Conservation (phyloP, 169 alveolate genomes). For the Cryptosporidium viatorum region DNA sequence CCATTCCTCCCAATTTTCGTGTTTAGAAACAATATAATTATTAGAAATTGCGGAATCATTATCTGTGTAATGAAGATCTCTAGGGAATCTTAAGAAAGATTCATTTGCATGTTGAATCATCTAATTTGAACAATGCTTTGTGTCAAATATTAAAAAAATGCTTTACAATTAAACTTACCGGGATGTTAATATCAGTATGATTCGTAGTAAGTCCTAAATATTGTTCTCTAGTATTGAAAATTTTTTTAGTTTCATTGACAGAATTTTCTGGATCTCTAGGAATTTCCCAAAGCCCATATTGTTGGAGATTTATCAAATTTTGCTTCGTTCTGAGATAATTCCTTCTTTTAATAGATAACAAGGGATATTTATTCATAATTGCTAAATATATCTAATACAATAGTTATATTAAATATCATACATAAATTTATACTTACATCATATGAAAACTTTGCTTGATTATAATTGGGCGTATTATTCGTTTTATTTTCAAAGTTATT, state of each 20-base stretch:
- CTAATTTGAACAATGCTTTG: background rate
- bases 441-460: background rate
- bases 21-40: background rate
- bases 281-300: background rate
- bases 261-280: constrained; percentile 12
- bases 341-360: background rate
- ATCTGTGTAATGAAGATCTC: background rate
- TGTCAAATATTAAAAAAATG: background rate
- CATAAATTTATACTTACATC: background rate
- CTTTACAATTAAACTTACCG: constrained; percentile 25
- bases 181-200: background rate
- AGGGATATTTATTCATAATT: constrained; percentile 12
- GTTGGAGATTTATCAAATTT: background rate
- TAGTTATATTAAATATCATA: background rate
- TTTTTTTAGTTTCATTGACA: constrained; percentile 9
- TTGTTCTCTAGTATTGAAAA: constrained; percentile 17
- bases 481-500: background rate
- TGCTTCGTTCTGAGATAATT: background rate
- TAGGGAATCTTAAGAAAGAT: background rate
- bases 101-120: background rate
- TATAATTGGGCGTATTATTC: background rate
- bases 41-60: background rate
- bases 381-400: background rate
- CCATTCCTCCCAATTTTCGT: constrained; percentile 21
- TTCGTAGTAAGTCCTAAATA: constrained; percentile 44